Base-by-base conservation (phyloP, 164 flowering plant species). In the Chimonanthus salicifolius region DNA sequence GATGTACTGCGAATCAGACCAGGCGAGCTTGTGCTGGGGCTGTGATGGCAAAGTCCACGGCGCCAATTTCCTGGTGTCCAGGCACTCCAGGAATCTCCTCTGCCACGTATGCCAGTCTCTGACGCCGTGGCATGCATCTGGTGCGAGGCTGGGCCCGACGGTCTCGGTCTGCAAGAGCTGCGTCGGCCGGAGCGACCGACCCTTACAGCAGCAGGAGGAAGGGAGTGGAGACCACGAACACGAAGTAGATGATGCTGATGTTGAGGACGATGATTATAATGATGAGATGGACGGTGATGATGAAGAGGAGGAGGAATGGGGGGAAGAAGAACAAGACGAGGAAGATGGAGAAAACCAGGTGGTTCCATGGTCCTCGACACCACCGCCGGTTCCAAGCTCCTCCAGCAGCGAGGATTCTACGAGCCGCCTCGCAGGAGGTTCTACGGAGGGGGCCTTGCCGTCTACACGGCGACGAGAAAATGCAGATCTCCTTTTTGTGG, bases 1-100 rank as follows among this genome's bases (percentile, higher is more conserved):
- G 82, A 85, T 88, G 80, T 81, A 69, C 79, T 92, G 97, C 80
- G 94, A 87, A 51, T 86, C 97, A 64, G 97, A 92, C 76, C 79
- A 84, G 62, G 97, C 97, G 7, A 86, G 83, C 20, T 70, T 92
- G 63, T 92, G 97, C 78, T 88, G 88, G 90, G 80, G 74, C 72
- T 92, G 97, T 67, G 97, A 92, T 67, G 86, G 81, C 72, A 82
- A 79, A 47, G 94, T 92, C 43, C 97, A 92, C 84, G 63, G 81
- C 7, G 97, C 96, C n/a, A 92, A 92, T 70, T 92, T 92, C 70
- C 84, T 91, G 4, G 97, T 85, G 1, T 92, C 89, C 11, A 87
- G 85, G 74, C 94, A 89, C 77, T 68, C 74, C 1, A 74, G 94
- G 72, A 70, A 71, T 70, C 88, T 89, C n/a, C 83, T 87, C 44